Evolutionary conservation across 768 basidiomycete genomes (phyloP), one percentile per base, ranked within the genome.

Genomic region (Hortiboletus flavorubellus): DNA sequence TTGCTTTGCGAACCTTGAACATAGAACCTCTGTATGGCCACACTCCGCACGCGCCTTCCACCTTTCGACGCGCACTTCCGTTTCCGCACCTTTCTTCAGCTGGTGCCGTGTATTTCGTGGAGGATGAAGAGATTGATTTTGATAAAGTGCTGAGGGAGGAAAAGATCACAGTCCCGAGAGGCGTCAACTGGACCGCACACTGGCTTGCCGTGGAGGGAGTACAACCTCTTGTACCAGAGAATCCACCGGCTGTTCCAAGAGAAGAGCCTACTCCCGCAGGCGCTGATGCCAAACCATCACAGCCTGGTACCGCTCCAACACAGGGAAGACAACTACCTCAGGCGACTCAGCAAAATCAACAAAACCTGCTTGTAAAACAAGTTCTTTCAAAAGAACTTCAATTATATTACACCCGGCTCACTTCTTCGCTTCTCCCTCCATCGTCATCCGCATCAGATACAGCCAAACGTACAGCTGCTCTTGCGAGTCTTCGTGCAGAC

Each of bases 201-300:
- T 99, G 97, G 97, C 80, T 99, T 33, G 95, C 95, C 1, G 93
- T 99, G 38, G 97, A 99, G 64, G 97, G 97, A 26, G 90, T 99
- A 12, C 97, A 98, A 65, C 95, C 96, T 0, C 81, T 93, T n/a
- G 90, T 96, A 47, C 91, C 92, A 12, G 93, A 97, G 68, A 98
- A 98, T 69, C 94, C 94, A 0, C 88, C 91, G n/a, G 85, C 87
- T 2, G 76, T 89, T 42, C 85, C 87, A 0, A 76, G 81, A 60
- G 84, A 86, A 52, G 75, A 72, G 69, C 78, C 61, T 31, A 59
- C 51, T 18, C 60, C 61, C 26, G 61, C 59, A 50, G 60, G 55
- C 42, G 68, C 23, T 57, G 75, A 63, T 31, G 59, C 59, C 18
- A 71, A 69, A 49, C 63, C 67, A 53, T 54, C 68, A 14, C 68